Base-by-base conservation (phyloP, 495 filamentous ascomycete genomes). In the Aspergillus funiculosus region DNA sequence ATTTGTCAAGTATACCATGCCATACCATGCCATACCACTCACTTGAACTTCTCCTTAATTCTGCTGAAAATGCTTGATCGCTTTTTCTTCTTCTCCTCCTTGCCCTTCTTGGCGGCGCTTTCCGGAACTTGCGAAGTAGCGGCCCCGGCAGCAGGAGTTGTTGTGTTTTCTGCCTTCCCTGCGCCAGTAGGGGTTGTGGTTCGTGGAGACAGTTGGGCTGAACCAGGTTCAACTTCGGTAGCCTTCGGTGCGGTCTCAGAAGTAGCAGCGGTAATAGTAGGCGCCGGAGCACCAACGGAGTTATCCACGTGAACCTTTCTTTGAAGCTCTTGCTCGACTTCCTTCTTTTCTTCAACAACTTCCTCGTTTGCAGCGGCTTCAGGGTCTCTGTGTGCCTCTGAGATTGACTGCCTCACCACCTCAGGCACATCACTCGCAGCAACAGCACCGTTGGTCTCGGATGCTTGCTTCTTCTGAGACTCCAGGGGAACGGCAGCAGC, bases 301-400 rank as follows among this genome's bases (percentile, higher is more conserved):
- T 76, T 67, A 15, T 69, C 65, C 1, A 69, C 57, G 25, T 67
- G 60, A 8, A 81, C 69, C 41, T 76, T 74, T 43, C 74, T 66
- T 37, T 80, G 66, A 2, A 89, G 66, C 63, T 89, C 81, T 15
- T 77, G 54, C 66, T 91, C 88, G 24, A 87, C 69, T 13, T 75
- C 80, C 60, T 78, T 80, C 78, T 94, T 94, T 60, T 89, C 85
- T 44, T 78, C 75, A 6, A 92, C 85, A 3, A 78, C 79, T 30
- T 74, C 73, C 11, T 75, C 66, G 61, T 80, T 80, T 19, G 76
- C 79, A 17, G 83, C 78, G 13, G 86, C 87, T 63, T 94, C 87
- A 21, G 86, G 82, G 34, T 69, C 69, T 43, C 68, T 53, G 35
- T 81, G 74, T 11, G 87, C 78, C 52, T 81, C 74, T 29, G 71